A percentile compares a stretch with the other conserved stretches of the same genome.
Evolutionary conservation across 768 basidiomycete genomes (phyloP).

Genomic region (Tricholoma furcatifolium): DNA sequence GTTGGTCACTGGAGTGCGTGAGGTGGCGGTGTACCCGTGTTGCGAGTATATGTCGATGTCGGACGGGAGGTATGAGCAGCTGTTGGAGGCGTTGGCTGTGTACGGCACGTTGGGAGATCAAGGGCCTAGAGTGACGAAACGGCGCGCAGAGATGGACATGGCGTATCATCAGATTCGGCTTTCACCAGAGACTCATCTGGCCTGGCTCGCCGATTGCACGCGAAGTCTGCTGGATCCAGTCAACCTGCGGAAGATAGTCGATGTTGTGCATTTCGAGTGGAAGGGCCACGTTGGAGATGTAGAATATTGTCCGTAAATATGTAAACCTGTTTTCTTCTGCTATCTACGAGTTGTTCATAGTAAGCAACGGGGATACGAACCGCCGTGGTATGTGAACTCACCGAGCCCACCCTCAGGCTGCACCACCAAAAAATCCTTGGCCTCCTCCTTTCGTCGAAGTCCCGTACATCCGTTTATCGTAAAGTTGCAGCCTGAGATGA

Average conservation of each 20-base stretch:
- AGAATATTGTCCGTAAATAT: not conserved
- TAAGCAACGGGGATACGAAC: too few species aligned
- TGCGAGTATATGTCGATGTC: not conserved
- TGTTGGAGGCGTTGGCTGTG: not conserved
- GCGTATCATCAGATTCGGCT: not conserved
- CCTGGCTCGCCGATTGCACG: not conserved
- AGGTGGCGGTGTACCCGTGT: not conserved
- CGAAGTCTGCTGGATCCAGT: not conserved
- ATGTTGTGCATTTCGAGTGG: not conserved
- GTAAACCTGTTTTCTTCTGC: too few species aligned
- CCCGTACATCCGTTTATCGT: too few species aligned
- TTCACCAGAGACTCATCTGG: not conserved
- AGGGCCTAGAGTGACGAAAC: not conserved
- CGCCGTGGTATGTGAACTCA: too few species aligned
- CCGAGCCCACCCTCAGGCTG: too few species aligned
- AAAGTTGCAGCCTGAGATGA: too few species aligned
- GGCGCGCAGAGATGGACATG: not conserved
- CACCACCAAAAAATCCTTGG: too few species aligned
- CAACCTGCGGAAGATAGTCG: not conserved
- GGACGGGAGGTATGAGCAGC: not conserved
- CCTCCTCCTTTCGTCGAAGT: too few species aligned
- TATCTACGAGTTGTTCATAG: too few species aligned
- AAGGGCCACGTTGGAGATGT: not conserved
- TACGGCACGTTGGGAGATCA: not conserved
- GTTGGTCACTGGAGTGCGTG: not conserved